Evolutionary conservation across 169 alveolate genomes (phyloP).

Genomic region (Cryptosporidium canis): DNA sequence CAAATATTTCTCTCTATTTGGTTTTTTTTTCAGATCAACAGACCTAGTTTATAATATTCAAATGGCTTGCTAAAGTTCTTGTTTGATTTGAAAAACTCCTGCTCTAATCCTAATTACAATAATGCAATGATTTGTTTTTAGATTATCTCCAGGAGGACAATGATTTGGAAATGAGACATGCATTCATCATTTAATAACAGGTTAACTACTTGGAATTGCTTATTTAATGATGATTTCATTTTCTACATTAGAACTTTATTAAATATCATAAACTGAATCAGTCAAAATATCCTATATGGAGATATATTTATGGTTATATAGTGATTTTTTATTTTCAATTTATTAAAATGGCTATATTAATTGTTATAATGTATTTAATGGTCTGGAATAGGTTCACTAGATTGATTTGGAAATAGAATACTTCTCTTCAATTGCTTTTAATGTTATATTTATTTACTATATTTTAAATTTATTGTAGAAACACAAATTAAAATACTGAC

Average conservation of each 20-base stretch:
- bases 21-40: neutral
- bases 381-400: too few species aligned
- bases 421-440: neutral
- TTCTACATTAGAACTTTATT: neutral
- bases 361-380: too few species aligned
- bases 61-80: neutral
- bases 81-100: constrained; percentile 11
- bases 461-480: constrained; percentile 75
- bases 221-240: neutral
- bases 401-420: neutral
- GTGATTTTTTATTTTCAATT: too few species aligned
- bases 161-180: neutral
- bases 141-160: constrained; percentile 72
- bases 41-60: neutral
- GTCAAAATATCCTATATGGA: too few species aligned
- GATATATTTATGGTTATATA: too few species aligned
- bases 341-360: too few species aligned
- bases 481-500: constrained; percentile 82
- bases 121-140: neutral
- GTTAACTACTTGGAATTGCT: neutral
- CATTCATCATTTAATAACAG: neutral
- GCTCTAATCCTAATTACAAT: constrained; percentile 56
- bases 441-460: neutral
- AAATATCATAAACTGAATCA: neutral
- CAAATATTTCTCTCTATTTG: too few species aligned